Base-by-base conservation (phyloP, 257 asterid species). In the Petrea volubilis region DNA sequence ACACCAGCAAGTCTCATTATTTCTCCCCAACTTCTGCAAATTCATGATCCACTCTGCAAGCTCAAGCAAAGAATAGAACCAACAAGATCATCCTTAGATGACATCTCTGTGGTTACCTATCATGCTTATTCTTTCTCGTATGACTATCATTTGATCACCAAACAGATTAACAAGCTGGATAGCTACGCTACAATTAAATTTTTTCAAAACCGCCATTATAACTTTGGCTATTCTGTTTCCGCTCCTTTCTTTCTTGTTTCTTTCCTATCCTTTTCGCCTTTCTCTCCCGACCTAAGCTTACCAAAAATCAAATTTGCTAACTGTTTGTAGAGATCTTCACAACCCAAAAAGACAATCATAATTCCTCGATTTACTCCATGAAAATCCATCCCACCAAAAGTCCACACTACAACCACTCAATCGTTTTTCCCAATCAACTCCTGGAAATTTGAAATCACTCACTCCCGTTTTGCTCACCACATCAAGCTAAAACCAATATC, bases 271-370 rank as follows among this genome's bases (percentile, higher is more conserved):
- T 18, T 25, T 28, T 21, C 51, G 23, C 49, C 15, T 15, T 3
- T 58, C 64, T 23, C 72, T 56, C 63, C 47, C 15, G 13, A n/a
- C 15, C 29, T 24, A 67, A 67, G 71, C 67, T 43, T 64, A 44
- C 53, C 63, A 64, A 51, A 69, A 11, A 49, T 56, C 36, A 61
- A 44, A 63, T 10, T 56, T 14, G 34, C 46, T 12, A 40, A 23
- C 60, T 41, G 25, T 52, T 58, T 23, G 13, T 29, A 29, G 33
- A 3, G 47, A 64, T 49, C 67, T 29, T 29, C 53, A 56, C 60
- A 67, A 36, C 44, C 29, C 62, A 12, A 29, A 56, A 20, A 64
- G 1, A 29, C 59, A 40, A 15, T 18, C 64, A 49, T 10, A 67
- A 60, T 61, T 27, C 55, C 74, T 51, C 50, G 59, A 75, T 51